Percentiles rank a stretch among this genome's conserved stretches.
Evolutionary conservation across 2,329 filamentous ascomycete genomes (phyloP).

Genomic region (Aspergillus sergii): DNA sequence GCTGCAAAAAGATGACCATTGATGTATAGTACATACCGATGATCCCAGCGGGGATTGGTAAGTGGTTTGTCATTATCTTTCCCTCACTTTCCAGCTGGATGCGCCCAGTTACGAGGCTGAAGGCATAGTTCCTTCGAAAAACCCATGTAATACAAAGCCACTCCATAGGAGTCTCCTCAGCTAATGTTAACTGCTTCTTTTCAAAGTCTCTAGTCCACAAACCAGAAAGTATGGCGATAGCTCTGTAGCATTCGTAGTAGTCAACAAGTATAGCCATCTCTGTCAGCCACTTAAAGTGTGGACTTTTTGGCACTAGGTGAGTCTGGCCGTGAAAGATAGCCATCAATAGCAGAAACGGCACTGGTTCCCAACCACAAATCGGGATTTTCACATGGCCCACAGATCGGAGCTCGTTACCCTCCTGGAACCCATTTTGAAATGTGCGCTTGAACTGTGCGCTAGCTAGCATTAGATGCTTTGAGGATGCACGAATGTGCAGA

Average conservation of each 20-base stretch:
- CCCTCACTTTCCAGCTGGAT: no score
- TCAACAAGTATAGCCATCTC: conserved; percentile 23
- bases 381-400: fast-evolving
- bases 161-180: fast-evolving
- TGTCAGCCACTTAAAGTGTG: neutral
- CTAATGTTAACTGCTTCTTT: no score
- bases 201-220: conserved; percentile 9
- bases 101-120: no score
- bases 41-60: neutral
- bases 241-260: conserved; percentile 25
- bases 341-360: no score
- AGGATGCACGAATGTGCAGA: conserved; percentile 1
- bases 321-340: no score
- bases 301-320: no score
- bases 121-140: no score
- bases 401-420: neutral
- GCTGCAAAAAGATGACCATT: neutral
- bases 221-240: conserved; percentile 14
- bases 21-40: neutral
- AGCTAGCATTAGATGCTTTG: conserved; percentile 8
- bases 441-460: conserved; percentile 6
- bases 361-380: no score
- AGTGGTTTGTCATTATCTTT: neutral
- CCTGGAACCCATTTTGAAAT: neutral
- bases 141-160: conserved; percentile 8